These are phyloP conservation scores for Carex sylvatica DNA, from an alignment of 202 grass and related monocot genomes.

Conservation along the genomic window DNA sequence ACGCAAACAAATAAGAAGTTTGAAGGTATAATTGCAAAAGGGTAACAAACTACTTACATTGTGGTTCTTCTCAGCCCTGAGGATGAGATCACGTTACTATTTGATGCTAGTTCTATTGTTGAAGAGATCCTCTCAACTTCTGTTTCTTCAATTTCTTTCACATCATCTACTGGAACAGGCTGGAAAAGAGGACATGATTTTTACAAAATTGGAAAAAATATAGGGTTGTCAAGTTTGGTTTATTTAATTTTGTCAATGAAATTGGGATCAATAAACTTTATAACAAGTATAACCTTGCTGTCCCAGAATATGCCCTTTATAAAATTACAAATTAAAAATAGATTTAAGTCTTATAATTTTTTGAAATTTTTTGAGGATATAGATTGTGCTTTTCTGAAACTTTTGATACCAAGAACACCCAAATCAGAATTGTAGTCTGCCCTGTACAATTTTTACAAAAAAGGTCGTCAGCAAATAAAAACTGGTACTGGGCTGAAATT, in stretches of 20 bases:
- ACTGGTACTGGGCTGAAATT: no score
- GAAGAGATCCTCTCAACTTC: constrained; percentile 21
- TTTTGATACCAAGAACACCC: no score
- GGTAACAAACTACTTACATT: constrained; percentile 36
- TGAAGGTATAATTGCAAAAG: background rate
- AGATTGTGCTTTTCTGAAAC: no score
- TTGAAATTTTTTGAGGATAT: no score
- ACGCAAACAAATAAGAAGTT: background rate
- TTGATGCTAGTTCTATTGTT: constrained; percentile 35
- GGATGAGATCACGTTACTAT: constrained; percentile 39
- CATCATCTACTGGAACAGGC: constrained; percentile 28
- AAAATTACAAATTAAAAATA: no score
- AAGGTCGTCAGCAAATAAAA: no score
- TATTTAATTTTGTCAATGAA: background rate
- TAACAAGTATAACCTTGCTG: no score
- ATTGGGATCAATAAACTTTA: constrained; percentile 1
- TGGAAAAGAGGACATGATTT: background rate
- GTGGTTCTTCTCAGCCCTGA: constrained; percentile 63
- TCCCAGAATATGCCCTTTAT: no score
- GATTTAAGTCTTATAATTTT: no score
- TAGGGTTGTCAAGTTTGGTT: background rate
- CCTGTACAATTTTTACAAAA: no score
- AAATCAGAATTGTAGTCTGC: no score
- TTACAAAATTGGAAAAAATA: background rate
- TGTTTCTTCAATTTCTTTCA: constrained; percentile 42